These are phyloP conservation scores for Podaxis mareebaensis DNA, from an alignment of 768 basidiomycete species.

Conservation along the genomic window DNA sequence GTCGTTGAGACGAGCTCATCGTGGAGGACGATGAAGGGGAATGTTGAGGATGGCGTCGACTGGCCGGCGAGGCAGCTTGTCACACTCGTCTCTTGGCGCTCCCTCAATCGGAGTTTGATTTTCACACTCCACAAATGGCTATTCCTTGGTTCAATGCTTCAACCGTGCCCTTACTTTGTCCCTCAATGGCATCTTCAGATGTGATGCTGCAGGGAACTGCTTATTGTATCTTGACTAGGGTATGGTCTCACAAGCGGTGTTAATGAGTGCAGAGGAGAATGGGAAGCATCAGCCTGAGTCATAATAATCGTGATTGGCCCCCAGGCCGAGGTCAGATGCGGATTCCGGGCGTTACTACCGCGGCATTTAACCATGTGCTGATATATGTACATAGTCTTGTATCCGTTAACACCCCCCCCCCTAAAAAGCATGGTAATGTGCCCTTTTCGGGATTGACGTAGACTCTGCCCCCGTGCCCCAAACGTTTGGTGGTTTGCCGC, in stretches of 20 bases:
- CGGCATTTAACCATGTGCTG: neutral
- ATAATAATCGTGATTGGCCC: constrained; percentile 1
- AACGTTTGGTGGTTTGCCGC: too few relatives aligned
- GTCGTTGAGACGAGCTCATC: constrained; percentile 67
- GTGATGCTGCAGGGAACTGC: neutral
- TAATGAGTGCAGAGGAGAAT: neutral
- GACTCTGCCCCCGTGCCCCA: too few relatives aligned
- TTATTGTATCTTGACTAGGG: constrained; percentile 1
- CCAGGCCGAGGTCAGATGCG: neutral
- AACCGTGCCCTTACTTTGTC: neutral
- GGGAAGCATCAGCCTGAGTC: neutral
- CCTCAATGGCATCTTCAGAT: neutral
- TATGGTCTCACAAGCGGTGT: neutral
- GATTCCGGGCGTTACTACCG: neutral
- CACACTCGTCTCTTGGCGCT: constrained; percentile 17
- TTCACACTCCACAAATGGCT: constrained; percentile 26
- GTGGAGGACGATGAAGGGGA: constrained; percentile 24
- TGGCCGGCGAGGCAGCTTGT: constrained; percentile 4
- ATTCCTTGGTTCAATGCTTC: constrained; percentile 25
- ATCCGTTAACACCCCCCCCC: neutral
- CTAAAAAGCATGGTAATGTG: neutral
- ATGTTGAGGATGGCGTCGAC: constrained; percentile 20
- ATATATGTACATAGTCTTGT: neutral
- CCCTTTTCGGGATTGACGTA: neutral
- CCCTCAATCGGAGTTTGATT: constrained; percentile 30